phyloP scores from a whole-genome alignment of 108 stramenopile genomes.

The Pseudonitzschia pungens region DNA sequence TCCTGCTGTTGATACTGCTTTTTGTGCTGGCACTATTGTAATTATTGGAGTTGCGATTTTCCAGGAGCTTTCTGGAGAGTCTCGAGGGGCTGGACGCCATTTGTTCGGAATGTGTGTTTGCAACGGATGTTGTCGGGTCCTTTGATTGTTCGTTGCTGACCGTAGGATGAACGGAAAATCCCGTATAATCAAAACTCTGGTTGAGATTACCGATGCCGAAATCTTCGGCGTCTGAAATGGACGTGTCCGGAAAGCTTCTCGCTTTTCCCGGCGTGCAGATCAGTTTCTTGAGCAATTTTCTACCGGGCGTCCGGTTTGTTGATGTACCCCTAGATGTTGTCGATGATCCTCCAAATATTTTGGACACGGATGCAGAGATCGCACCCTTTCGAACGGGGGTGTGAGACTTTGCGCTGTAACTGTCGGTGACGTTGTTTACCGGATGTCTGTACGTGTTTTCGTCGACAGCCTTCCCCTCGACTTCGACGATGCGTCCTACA shows the following conservation, averaged over 20 bases:
- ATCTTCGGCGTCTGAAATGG: slow-evolving; percentile 8
- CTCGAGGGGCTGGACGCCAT: slow-evolving; percentile 7
- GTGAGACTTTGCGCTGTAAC: background rate
- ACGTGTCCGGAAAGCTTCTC: slow-evolving; percentile 10
- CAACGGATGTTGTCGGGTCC: background rate
- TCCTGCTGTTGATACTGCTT: background rate
- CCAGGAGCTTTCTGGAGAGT: background rate
- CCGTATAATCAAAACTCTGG: background rate
- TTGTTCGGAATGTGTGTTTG: background rate
- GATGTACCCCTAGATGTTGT: background rate
- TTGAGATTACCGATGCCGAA: slow-evolving; percentile 2
- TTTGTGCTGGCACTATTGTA: background rate
- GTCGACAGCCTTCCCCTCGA: slow-evolving; percentile 2
- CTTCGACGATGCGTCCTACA: slow-evolving; percentile 11
- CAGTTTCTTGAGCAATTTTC: slow-evolving; percentile 15
- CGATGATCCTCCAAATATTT: background rate
- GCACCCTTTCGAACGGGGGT: background rate
- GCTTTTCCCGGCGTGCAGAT: slow-evolving; percentile 17
- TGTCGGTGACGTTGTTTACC: background rate
- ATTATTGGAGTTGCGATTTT: background rate
- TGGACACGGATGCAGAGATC: background rate
- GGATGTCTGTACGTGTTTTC: background rate
- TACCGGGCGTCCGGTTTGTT: slow-evolving; percentile 3
- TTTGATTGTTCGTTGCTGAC: background rate
- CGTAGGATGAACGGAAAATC: background rate